Percentiles rank a stretch among this genome's conserved stretches.
Conservation (phyloP, 306 rosid species). For the Phaseolus lunatus region DNA sequence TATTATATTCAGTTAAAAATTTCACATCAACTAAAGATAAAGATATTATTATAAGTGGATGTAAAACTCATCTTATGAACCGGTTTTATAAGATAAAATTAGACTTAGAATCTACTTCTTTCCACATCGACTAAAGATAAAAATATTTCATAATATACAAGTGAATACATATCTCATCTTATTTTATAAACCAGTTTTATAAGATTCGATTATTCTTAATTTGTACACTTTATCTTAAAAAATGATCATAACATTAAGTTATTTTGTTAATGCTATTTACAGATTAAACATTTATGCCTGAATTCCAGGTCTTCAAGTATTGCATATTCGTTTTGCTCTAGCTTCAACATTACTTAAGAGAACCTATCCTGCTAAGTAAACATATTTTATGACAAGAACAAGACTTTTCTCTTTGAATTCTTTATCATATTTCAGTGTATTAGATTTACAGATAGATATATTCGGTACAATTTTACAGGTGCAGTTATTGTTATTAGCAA, state of each 20-base stretch:
- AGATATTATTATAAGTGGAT: no score
- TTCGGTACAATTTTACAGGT: background rate
- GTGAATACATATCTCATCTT: no score
- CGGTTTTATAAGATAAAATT: no score
- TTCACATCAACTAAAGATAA: no score
- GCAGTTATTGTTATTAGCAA: background rate
- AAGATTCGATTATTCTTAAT: background rate
- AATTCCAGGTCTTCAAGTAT: background rate
- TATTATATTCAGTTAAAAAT: no score
- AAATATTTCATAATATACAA: no score
- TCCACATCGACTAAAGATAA: no score
- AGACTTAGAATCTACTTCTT: no score
- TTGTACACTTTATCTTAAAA: no score
- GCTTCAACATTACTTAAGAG: background rate
- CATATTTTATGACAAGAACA: constrained; percentile 1
- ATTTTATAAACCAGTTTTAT: no score
- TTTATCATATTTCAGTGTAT: background rate
- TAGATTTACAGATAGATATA: constrained; percentile 3
- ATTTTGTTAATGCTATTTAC: background rate
- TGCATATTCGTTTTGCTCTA: background rate
- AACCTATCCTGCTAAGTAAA: background rate
- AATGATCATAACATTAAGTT: background rate
- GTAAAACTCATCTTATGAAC: no score
- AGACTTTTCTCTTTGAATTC: background rate
- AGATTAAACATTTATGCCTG: background rate